Conservation (phyloP, 805 yeast genomes). For the Yarrowia yakushimensis region DNA sequence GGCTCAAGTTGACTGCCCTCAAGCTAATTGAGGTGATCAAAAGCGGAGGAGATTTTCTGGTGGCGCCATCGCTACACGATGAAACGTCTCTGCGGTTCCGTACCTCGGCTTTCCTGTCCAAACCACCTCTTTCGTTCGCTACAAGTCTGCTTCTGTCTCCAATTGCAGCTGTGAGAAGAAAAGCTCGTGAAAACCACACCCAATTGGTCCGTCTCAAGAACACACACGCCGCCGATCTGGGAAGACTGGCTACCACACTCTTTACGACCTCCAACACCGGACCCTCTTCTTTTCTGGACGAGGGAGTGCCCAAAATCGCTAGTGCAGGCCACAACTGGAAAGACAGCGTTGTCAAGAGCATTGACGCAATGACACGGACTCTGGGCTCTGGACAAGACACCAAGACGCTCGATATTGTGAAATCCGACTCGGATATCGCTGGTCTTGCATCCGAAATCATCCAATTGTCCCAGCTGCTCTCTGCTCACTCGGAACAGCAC, state of each 20-base stretch:
- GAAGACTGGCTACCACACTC: background rate
- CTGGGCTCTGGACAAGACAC: background rate
- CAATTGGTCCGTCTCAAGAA: background rate
- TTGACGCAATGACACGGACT: background rate
- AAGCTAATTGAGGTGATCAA: slow-evolving; percentile 2
- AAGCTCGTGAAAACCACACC: background rate
- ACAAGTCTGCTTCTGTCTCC: slow-evolving; percentile 2
- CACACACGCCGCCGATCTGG: slow-evolving; percentile 18
- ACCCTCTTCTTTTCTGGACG: background rate
- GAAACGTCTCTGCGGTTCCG: background rate
- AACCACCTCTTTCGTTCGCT: slow-evolving; percentile 17
- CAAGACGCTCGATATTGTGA: background rate
- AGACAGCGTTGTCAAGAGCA: background rate
- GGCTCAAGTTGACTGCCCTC: background rate
- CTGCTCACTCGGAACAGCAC: background rate
- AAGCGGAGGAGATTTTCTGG: background rate
- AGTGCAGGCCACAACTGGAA: background rate
- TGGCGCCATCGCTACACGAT: slow-evolving; percentile 2
- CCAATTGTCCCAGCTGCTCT: background rate
- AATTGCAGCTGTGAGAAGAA: background rate
- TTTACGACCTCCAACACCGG: background rate
- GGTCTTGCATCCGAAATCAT: background rate
- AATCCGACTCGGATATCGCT: background rate
- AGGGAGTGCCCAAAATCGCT: background rate
- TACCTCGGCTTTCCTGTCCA: background rate